phyloP scores from a whole-genome alignment of 495 filamentous ascomycete species.

The Podospora pseudoanserina region DNA sequence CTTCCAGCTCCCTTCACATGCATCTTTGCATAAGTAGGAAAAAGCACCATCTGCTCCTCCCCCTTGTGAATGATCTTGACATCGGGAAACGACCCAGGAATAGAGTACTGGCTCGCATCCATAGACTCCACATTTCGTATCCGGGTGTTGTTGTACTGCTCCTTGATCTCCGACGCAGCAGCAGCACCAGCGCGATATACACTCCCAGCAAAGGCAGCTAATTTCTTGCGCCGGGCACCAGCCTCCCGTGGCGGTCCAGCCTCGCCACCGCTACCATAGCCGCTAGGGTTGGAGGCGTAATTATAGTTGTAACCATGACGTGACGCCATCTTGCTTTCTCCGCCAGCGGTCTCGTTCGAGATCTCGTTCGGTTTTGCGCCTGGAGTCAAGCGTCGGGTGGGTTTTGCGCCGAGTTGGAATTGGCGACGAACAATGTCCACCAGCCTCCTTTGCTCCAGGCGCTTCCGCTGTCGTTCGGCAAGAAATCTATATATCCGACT shows the following conservation, averaged over 20 bases:
- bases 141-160: conserved; percentile 78
- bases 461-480: conserved; percentile 57
- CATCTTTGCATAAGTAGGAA: conserved; percentile 81
- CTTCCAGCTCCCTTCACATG: conserved; percentile 48
- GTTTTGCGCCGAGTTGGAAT: conserved; percentile 40
- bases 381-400: background rate
- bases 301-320: conserved; percentile 18
- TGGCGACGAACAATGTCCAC: conserved; percentile 49
- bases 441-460: conserved; percentile 47
- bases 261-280: conserved; percentile 15
- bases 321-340: background rate
- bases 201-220: conserved; percentile 55
- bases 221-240: conserved; percentile 70
- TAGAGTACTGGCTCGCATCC: conserved; percentile 52
- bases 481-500: conserved; percentile 72
- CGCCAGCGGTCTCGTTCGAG: background rate
- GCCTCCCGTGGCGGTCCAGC: conserved; percentile 44
- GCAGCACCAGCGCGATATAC: conserved; percentile 67
- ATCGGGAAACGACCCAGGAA: conserved; percentile 77
- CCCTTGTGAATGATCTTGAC: conserved; percentile 72
- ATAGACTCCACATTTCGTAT: conserved; percentile 47
- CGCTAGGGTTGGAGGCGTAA: conserved; percentile 31
- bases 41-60: conserved; percentile 88
- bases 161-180: conserved; percentile 85
- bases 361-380: background rate